Base-by-base conservation (phyloP, 2,329 filamentous ascomycete species). In the Polychaeton citri region DNA sequence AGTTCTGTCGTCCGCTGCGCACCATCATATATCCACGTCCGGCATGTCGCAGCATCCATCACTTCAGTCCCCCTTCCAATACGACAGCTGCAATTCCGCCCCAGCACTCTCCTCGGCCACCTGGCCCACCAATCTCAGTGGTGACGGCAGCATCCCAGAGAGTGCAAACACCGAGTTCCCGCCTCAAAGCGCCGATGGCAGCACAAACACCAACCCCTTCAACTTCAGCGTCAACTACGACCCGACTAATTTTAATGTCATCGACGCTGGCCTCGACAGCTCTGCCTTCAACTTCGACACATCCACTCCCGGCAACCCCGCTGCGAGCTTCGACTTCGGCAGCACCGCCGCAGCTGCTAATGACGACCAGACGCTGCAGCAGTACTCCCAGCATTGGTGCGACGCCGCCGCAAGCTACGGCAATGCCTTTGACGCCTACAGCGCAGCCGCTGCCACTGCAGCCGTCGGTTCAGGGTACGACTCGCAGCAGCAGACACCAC, bases 201-300 rank as follows among this genome's bases (percentile, higher is more conserved):
- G 39, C 16, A 41, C 40, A 16, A 45, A 54, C 19, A 44, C 53
- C 15, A 61, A 60, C 37, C 49, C 51, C 9, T 58, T 62, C 42
- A 59, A 64, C 42, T 63, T 64, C 48, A 47, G 43, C 15, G 54
- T 50, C 34, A 57, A 58, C 9, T 56, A 58, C 30, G 58, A 63
- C 35, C 42, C 43, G 5, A 44, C 37, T 7, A 42, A 35, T 28
- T 41, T 42, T 20, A 40, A 46, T 18, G 38, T 47, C 37, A 44
- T 50, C 38, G 38, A 47, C 28, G 44, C 39, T 34, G 42, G 35
- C 26, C 48, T 54, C 34, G 50, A 55, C 39, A 50, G 43, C 18
- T 45, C 50, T 2, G 44, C 49, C 3, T 53, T 55, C 40, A 44
- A 51, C 35, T 51, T 55, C 30, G 45, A 46, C 31, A 34, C 34